A percentile compares a stretch with the other conserved stretches of the same genome.
Evolutionary conservation across 495 filamentous ascomycete species (phyloP).

Genomic region (Penicillium longicatenatum): DNA sequence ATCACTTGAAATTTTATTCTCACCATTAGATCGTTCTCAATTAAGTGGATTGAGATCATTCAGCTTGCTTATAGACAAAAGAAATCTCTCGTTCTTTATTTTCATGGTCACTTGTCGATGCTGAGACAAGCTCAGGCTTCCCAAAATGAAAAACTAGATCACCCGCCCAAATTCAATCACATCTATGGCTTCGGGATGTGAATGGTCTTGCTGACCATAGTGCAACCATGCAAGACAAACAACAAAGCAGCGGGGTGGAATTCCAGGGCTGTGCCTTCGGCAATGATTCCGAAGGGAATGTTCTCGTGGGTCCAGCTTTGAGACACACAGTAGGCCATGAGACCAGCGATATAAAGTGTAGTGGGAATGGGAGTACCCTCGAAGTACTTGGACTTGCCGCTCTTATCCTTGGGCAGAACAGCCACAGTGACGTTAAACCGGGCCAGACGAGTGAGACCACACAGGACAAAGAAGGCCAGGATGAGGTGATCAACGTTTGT

Average conservation of each 20-base stretch:
- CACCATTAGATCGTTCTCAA: constrained; percentile 20
- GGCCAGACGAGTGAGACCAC: constrained; percentile 89
- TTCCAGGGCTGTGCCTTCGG: constrained; percentile 69
- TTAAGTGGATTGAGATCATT: constrained; percentile 27
- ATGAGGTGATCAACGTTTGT: constrained; percentile 83
- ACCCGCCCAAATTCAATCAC: constrained; percentile 10
- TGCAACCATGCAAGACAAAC: constrained; percentile 81
- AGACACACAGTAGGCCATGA: constrained; percentile 90
- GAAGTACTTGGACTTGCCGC: constrained; percentile 90
- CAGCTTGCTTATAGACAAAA: constrained; percentile 20
- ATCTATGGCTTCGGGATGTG: constrained; percentile 91
- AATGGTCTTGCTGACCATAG: constrained; percentile 93
- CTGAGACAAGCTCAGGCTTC: constrained; percentile 20
- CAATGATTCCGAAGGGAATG: constrained; percentile 68
- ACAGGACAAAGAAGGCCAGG: constrained; percentile 89
- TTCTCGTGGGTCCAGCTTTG: constrained; percentile 77
- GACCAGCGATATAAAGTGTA: constrained; percentile 70
- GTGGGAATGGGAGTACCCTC: constrained; percentile 97
- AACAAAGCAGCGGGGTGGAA: constrained; percentile 83
- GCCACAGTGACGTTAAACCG: constrained; percentile 96
- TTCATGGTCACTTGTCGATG: constrained; percentile 19
- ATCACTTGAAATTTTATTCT: background rate
- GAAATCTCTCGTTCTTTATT: constrained; percentile 22
- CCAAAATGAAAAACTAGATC: constrained; percentile 14
- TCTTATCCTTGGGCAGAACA: constrained; percentile 84